Evolutionary conservation across 2,329 filamentous ascomycete genomes (phyloP), one percentile per base, ranked within the genome.

Genomic region (Pyrenophora seminiperda): DNA sequence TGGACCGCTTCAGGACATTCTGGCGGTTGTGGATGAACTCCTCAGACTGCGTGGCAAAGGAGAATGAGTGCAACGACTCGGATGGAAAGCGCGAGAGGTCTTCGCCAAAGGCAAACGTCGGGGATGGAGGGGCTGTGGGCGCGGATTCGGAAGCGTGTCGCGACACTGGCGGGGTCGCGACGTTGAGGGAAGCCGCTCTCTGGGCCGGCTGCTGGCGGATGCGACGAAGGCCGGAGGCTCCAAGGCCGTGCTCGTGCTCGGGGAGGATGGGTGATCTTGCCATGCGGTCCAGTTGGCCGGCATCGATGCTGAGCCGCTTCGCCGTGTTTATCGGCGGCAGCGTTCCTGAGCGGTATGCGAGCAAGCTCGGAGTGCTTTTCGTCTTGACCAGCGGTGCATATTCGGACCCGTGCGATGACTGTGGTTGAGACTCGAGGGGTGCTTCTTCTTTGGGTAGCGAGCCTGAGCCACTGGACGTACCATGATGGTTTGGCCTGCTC

Each of bases 31-130:
- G 90, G 47, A 97, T 81, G 56, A 91, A 86, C 56, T 97, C 93
- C 67, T 96, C 92, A 3, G 92, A 93, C 74, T 96, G 92, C 62
- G 96, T 90, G 32, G 94, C 91, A 73, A 99, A 99, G 10, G 93
- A 97, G 76, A 99, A 99, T 1, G 94, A 99, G 74, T 99, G 94
- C 38, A 99, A 79, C 5, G 94, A 99, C 71, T 99, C 94, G 62
- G 90, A 91, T 1, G 94, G 93, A 70, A 99, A 99, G 41, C 92
- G 87, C 37, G 87, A 87, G 37, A 99, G 83, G 69, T 99, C 94
- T 77, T 97, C 94, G 66, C 85, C 83, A 68, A 91, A 91, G 54
- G 83, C 77, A 33, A 89, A 66, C 5, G 66, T 63, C 18, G 91
- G 90, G 17, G 91, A 91, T 15, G 81, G 78, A 18, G 87, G 86